Conservation (phyloP, 306 rosid species). For the Cicer arietinum region DNA sequence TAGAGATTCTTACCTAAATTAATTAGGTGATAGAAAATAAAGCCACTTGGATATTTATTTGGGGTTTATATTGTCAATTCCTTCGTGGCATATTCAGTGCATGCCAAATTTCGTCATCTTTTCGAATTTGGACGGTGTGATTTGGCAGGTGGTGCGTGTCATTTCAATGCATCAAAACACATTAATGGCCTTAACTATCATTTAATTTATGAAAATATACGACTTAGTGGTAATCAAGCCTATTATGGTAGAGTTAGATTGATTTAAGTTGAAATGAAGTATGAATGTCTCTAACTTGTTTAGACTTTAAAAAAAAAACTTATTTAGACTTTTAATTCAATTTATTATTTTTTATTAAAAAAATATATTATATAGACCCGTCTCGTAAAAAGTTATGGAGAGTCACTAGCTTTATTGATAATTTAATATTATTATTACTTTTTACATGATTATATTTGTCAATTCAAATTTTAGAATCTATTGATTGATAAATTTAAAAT, state of each 20-base stretch:
- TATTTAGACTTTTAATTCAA: not conserved
- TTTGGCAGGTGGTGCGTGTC: slow-evolving; percentile 43
- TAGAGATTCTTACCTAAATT: slow-evolving; percentile 40
- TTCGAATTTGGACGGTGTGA: slow-evolving; percentile 18
- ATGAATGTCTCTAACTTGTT: not conserved
- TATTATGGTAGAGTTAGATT: slow-evolving; percentile 5
- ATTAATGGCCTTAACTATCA: slow-evolving; percentile 40
- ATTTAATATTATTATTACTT: too few relatives aligned
- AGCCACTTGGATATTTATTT: slow-evolving; percentile 39
- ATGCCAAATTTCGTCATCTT: slow-evolving; percentile 38
- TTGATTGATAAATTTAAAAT: too few relatives aligned
- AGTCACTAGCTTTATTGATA: too few relatives aligned
- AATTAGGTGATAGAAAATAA: slow-evolving; percentile 33
- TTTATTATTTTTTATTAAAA: not conserved
- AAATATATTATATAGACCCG: too few relatives aligned
- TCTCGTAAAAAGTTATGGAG: too few relatives aligned
- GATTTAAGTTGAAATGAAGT: not conserved
- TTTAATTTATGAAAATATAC: slow-evolving; percentile 44
- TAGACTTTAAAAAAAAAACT: not conserved
- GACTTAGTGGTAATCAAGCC: slow-evolving; percentile 9
- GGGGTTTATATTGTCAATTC: slow-evolving; percentile 36
- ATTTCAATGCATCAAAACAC: slow-evolving; percentile 38
- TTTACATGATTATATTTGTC: too few relatives aligned
- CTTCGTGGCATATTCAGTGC: slow-evolving; percentile 34
- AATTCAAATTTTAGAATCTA: too few relatives aligned